Percentiles rank a stretch among this genome's conserved stretches.
phyloP scores from a whole-genome alignment of 192 early-diverging fungal genomes.

The Coemansia sp. region DNA sequence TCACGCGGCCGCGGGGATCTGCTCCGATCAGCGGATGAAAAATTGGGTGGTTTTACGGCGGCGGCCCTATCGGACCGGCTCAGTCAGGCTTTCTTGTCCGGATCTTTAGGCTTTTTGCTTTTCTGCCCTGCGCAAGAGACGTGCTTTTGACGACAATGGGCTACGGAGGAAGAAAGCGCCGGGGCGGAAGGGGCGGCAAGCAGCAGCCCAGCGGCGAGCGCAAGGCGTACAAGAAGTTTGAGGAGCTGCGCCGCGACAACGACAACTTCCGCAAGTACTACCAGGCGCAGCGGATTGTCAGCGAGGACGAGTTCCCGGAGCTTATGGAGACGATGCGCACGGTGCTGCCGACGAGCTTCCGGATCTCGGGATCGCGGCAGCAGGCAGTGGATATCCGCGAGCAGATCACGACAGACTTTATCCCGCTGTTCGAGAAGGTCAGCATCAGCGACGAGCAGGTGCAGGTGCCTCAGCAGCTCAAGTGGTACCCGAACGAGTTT shows the following conservation, averaged over 20 bases:
- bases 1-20: too few species aligned
- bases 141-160: background rate
- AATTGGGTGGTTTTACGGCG: too few species aligned
- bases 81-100: too few species aligned
- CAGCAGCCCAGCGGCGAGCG: conserved; percentile 29
- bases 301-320: conserved; percentile 75
- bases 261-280: conserved; percentile 47
- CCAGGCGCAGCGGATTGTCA: conserved; percentile 51
- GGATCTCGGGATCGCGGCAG: conserved; percentile 83
- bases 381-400: conserved; percentile 47
- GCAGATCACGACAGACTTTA: conserved; percentile 52
- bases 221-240: conserved; percentile 35
- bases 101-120: background rate
- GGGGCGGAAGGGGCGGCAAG: background rate
- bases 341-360: conserved; percentile 82
- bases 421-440: conserved; percentile 52
- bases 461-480: conserved; percentile 68
- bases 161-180: background rate
- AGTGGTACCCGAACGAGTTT: conserved; percentile 87
- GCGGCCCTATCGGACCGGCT: too few species aligned
- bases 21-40: too few species aligned
- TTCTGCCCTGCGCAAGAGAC: background rate
- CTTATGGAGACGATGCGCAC: conserved; percentile 68
- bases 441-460: conserved; percentile 67
- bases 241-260: conserved; percentile 46